Percentiles rank a stretch among this genome's conserved stretches.
These are phyloP conservation scores for Termitomyces sp. DNA, from an alignment of 768 basidiomycete genomes.

Conservation along the genomic window DNA sequence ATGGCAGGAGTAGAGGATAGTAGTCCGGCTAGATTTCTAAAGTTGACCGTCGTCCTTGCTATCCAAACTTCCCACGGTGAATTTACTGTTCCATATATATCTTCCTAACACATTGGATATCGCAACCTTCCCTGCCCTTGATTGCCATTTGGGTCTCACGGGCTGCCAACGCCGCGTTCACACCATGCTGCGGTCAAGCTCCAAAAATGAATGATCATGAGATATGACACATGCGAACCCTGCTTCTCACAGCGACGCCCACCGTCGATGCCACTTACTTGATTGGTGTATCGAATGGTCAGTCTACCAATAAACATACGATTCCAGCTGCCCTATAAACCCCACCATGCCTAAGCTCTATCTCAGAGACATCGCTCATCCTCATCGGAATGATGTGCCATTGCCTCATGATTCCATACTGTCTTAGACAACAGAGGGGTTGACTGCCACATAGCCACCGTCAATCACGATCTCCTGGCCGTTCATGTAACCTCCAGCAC, in stretches of 20 bases:
- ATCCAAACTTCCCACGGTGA: slow-evolving; percentile 10
- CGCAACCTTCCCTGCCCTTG: neutral
- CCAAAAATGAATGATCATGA: neutral
- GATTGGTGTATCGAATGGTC: neutral
- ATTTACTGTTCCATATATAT: neutral
- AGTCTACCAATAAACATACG: neutral
- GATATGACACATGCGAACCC: neutral
- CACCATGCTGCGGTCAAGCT: neutral
- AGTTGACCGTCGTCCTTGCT: neutral
- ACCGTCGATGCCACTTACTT: neutral
- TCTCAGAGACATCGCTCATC: neutral
- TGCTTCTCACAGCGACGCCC: neutral
- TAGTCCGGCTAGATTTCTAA: slow-evolving; percentile 8
- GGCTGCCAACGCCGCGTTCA: neutral
- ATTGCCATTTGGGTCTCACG: neutral
- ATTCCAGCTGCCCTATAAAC: neutral
- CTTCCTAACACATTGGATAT: neutral
- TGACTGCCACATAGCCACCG: slow-evolving; percentile 69
- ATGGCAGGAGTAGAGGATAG: slow-evolving; percentile 21
- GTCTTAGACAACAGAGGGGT: slow-evolving; percentile 45
- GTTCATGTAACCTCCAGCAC: slow-evolving; percentile 67
- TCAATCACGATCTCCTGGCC: slow-evolving; percentile 78
- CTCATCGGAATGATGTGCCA: neutral
- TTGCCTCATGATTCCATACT: neutral
- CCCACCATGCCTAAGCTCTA: neutral